A percentile compares a stretch with the other conserved stretches of the same genome.
phyloP scores from a whole-genome alignment of 208 protist genomes.

The Acanthamoeba culbertsoni region DNA sequence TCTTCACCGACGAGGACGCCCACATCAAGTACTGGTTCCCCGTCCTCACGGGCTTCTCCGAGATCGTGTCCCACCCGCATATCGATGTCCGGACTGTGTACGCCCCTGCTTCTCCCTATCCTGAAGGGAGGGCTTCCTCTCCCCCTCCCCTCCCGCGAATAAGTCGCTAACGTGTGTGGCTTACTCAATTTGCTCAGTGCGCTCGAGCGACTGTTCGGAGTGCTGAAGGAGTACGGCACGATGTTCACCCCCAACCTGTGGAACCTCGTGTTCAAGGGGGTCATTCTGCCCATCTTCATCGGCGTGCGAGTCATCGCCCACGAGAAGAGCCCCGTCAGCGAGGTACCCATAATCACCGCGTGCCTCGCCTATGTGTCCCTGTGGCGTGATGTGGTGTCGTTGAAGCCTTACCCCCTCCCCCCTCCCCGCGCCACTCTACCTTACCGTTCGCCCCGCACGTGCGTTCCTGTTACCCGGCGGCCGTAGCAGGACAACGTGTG shows the following conservation, averaged over 20 bases:
- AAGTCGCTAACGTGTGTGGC: background rate
- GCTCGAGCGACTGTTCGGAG: constrained; percentile 4
- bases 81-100: constrained; percentile 59
- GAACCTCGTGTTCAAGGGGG: constrained; percentile 65
- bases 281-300: constrained; percentile 66
- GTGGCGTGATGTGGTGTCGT: too few relatives aligned
- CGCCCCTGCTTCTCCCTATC: background rate
- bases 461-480: background rate
- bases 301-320: constrained; percentile 51
- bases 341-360: background rate
- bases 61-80: constrained; percentile 34
- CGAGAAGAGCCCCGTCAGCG: background rate
- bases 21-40: constrained; percentile 72
- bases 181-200: background rate
- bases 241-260: constrained; percentile 34
- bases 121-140: background rate
- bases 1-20: constrained; percentile 44
- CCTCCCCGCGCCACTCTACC: background rate
- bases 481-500: background rate
- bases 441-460: background rate
- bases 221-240: constrained; percentile 51
- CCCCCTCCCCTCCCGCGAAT: background rate
- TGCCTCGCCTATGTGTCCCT: too few relatives aligned
- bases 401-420: background rate
- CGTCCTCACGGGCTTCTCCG: constrained; percentile 72